A percentile compares a stretch with the other conserved stretches of the same genome.
Evolutionary conservation across 805 yeast species (phyloP).

Genomic region (Sugiyamaella valdiviana): DNA sequence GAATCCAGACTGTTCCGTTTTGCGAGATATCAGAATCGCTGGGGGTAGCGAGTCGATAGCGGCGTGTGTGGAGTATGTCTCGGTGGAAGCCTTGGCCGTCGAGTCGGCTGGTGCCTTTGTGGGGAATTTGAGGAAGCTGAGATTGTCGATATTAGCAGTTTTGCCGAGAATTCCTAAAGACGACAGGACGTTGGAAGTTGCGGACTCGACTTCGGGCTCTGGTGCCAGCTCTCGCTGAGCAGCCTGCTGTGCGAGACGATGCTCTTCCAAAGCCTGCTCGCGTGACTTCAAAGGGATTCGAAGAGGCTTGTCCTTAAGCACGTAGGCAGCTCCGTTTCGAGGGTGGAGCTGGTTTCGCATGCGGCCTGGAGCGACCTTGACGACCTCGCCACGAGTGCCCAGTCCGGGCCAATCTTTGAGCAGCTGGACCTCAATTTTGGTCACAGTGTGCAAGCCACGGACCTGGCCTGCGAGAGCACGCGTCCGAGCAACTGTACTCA

Average conservation of each 20-base stretch:
- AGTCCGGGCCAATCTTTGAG: slow-evolving; percentile 56
- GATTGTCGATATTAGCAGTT: not conserved
- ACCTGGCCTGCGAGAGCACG: not conserved
- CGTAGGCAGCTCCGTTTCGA: slow-evolving; percentile 67
- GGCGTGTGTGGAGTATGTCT: slow-evolving; percentile 8
- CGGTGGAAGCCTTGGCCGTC: not conserved
- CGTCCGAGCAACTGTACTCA: not conserved
- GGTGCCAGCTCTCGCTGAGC: slow-evolving; percentile 1
- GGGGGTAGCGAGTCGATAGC: slow-evolving; percentile 14
- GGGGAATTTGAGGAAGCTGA: slow-evolving; percentile 8
- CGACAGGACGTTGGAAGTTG: not conserved
- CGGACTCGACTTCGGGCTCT: slow-evolving; percentile 1
- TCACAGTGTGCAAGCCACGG: slow-evolving; percentile 8
- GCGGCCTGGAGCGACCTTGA: slow-evolving; percentile 66
- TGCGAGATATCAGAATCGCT: slow-evolving; percentile 2
- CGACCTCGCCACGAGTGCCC: slow-evolving; percentile 67
- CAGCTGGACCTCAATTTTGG: slow-evolving; percentile 58
- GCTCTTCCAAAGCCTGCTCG: slow-evolving; percentile 3
- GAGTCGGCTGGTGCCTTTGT: not conserved
- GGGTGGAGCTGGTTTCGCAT: slow-evolving; percentile 78
- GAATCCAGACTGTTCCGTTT: slow-evolving; percentile 12
- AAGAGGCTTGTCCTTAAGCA: slow-evolving; percentile 34
- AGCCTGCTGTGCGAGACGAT: not conserved
- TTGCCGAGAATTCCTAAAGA: slow-evolving; percentile 1
- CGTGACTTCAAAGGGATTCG: slow-evolving; percentile 23